Evolutionary conservation across 1,139 yeast genomes (phyloP).

Genomic region (Saccharomyces hybrid): DNA sequence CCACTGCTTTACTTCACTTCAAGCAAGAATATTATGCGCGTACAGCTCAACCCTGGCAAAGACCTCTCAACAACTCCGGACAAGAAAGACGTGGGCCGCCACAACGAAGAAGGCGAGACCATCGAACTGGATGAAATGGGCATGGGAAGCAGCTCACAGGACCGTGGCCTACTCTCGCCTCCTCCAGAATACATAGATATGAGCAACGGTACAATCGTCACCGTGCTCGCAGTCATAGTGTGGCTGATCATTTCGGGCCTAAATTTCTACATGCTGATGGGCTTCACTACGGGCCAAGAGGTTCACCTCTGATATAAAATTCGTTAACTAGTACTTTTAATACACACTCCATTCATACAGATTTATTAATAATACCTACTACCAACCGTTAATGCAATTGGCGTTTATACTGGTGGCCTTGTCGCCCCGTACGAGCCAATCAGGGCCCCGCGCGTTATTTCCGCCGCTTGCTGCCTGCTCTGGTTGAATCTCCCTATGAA

Average conservation of each 20-base stretch:
- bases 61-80: not conserved
- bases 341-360: too few relatives aligned
- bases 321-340: too few relatives aligned
- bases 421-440: conserved; percentile 2
- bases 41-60: conserved; percentile 27
- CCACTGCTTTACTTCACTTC: conserved; percentile 69
- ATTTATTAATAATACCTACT: too few relatives aligned
- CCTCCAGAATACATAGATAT: conserved; percentile 39
- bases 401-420: not conserved
- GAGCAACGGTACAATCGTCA: conserved; percentile 60
- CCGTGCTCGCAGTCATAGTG: conserved; percentile 50
- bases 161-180: not conserved
- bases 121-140: not conserved
- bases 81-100: not conserved
- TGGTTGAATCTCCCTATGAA: not conserved
- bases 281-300: conserved; percentile 69
- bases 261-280: conserved; percentile 65
- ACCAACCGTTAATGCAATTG: not conserved
- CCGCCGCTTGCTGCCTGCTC: not conserved
- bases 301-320: conserved; percentile 36
- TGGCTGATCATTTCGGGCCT: conserved; percentile 71
- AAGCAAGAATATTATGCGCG: conserved; percentile 50
- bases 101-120: conserved; percentile 7
- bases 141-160: not conserved
- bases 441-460: conserved; percentile 1